Percentiles rank a stretch among this genome's conserved stretches.
Evolutionary conservation across 2,329 filamentous ascomycete genomes (phyloP).

Genomic region (Botrytis fabae): DNA sequence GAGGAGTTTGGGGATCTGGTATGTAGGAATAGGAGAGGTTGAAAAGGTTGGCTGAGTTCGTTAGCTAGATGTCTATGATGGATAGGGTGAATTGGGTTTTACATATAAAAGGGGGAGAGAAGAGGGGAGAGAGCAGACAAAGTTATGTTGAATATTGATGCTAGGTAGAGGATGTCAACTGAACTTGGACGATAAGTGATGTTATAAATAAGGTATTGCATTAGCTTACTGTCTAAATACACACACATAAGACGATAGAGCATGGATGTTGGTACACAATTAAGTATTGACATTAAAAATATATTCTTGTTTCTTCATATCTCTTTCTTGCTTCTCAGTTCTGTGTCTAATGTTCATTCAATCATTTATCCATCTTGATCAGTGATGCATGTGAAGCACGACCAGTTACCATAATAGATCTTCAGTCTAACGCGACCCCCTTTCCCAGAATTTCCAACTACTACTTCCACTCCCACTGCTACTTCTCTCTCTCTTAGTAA

Average conservation of each 20-base stretch:
- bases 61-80: background rate
- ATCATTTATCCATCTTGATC: background rate
- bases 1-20: background rate
- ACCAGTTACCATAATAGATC: background rate
- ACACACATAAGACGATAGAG: background rate
- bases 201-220: background rate
- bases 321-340: background rate
- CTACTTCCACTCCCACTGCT: slow-evolving; percentile 42
- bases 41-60: background rate
- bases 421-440: slow-evolving; percentile 4
- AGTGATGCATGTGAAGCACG: background rate
- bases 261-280: background rate
- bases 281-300: slow-evolving; percentile 1
- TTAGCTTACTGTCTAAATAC: background rate
- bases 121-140: background rate
- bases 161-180: background rate
- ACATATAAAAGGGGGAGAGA: background rate
- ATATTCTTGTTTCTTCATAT: background rate
- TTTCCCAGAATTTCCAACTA: slow-evolving; percentile 63
- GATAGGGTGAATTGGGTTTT: background rate
- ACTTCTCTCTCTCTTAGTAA: slow-evolving; percentile 49
- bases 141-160: background rate
- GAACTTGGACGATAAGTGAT: background rate
- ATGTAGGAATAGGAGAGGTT: background rate
- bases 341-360: slow-evolving; percentile 4